phyloP scores from a whole-genome alignment of 2,329 filamentous ascomycete genomes.

The Neonectria ditissima region DNA sequence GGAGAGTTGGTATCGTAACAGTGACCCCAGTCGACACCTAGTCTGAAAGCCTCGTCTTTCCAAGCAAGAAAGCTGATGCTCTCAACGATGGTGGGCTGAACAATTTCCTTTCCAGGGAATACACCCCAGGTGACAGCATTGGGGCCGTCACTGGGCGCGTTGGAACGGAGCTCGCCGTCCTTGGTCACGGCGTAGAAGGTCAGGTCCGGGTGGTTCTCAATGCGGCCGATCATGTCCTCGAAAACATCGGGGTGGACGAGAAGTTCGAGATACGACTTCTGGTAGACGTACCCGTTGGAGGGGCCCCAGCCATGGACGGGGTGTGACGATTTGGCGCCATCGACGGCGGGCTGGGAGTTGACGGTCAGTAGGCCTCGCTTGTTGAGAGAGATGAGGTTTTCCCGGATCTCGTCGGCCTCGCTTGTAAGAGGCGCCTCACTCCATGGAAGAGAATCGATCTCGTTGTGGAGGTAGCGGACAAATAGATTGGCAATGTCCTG shows the following conservation, averaged over 20 bases:
- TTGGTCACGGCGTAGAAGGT: conserved; percentile 96
- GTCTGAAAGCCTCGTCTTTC: conserved; percentile 96
- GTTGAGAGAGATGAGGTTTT: conserved; percentile 85
- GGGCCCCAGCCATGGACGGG: conserved; percentile 95
- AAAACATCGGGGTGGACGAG: conserved; percentile 86
- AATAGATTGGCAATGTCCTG: conserved; percentile 87
- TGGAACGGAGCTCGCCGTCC: conserved; percentile 83
- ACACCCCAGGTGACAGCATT: conserved; percentile 99
- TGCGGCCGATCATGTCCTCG: conserved; percentile 79
- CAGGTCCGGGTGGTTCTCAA: conserved; percentile 82
- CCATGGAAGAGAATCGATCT: conserved; percentile 89
- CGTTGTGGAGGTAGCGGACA: conserved; percentile 83
- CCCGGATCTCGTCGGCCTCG: conserved; percentile 83
- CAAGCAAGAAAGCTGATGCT: conserved; percentile 97
- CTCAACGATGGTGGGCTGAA: conserved; percentile 99
- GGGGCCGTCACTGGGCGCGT: conserved; percentile 85
- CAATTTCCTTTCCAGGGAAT: conserved; percentile 98
- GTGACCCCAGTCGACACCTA: conserved; percentile 93
- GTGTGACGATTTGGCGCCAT: conserved; percentile 89
- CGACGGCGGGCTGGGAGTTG: conserved; percentile 96
- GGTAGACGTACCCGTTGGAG: conserved; percentile 94
- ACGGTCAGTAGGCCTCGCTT: conserved; percentile 89
- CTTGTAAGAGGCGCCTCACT: conserved; percentile 88
- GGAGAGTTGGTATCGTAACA: conserved; percentile 84
- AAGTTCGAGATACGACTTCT: conserved; percentile 96